These are phyloP conservation scores for Sporothrix sp. DNA, from an alignment of 2,329 filamentous ascomycete genomes.

Conservation along the genomic window DNA sequence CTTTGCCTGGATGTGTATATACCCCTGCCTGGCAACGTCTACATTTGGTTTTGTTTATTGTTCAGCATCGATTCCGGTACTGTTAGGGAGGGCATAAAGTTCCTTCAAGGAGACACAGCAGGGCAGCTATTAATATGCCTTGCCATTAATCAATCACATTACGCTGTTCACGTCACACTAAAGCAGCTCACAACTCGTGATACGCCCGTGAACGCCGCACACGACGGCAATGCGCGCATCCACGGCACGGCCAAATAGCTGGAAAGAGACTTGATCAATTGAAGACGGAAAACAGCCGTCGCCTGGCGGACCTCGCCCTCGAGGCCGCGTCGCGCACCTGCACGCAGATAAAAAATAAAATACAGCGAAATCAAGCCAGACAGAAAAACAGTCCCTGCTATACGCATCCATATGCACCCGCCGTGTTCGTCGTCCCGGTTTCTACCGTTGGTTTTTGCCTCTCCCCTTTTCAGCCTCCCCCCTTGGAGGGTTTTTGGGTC, in stretches of 20 bases:
- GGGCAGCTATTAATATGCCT: too few relatives aligned
- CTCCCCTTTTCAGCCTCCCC: background rate
- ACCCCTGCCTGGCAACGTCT: background rate
- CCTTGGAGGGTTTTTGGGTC: too few relatives aligned
- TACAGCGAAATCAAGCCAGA: background rate
- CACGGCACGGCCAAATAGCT: too few relatives aligned
- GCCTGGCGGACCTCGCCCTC: background rate
- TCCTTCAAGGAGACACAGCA: too few relatives aligned
- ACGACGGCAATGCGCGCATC: too few relatives aligned
- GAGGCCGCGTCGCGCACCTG: background rate
- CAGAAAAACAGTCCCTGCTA: background rate
- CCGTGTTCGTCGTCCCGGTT: background rate
- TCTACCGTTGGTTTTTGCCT: background rate
- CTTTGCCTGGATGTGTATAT: background rate
- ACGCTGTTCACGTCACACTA: conserved; percentile 1
- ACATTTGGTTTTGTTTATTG: background rate
- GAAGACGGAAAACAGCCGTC: background rate
- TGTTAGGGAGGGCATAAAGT: too few relatives aligned
- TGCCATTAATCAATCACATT: conserved; percentile 2
- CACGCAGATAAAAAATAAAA: background rate
- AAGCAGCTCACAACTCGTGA: too few relatives aligned
- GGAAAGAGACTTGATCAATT: background rate
- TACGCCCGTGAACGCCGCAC: too few relatives aligned
- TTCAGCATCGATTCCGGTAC: background rate
- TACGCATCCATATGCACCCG: background rate